Evolutionary conservation across 2,329 filamentous ascomycete species (phyloP).

Genomic region (Cladosporium sp.): DNA sequence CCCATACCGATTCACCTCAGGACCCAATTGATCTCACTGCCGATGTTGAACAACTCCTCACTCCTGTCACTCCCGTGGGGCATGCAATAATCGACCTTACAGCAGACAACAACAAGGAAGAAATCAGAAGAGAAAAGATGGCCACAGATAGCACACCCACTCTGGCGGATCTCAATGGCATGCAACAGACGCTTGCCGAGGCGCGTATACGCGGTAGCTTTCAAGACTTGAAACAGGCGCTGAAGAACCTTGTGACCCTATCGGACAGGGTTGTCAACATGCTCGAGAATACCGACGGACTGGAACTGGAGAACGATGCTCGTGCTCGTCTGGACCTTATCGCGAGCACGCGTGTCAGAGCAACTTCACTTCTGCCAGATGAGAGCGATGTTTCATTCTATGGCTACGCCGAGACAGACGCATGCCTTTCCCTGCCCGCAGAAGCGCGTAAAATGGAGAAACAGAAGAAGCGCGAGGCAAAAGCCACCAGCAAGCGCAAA

Average conservation of each 20-base stretch:
- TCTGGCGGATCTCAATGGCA: neutral
- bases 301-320: no score
- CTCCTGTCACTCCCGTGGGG: no score
- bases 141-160: neutral
- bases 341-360: no score
- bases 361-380: neutral
- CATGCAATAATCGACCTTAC: no score
- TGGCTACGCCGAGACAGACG: constrained; percentile 5
- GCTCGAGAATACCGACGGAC: no score
- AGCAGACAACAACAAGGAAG: neutral
- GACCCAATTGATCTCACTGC: neutral
- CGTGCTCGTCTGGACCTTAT: no score
- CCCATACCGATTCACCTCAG: neutral
- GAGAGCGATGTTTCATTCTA: neutral
- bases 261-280: neutral
- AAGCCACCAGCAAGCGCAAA: no score
- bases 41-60: neutral
- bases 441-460: neutral
- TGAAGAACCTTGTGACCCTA: neutral
- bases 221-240: neutral
- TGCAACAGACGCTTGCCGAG: neutral
- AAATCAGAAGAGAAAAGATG: no score
- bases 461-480: neutral
- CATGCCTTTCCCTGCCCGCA: neutral
- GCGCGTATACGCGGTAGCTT: constrained; percentile 2